These are phyloP conservation scores for Mucor lusitanicus DNA, from an alignment of 371 early-diverging fungal genomes.

Conservation along the genomic window DNA sequence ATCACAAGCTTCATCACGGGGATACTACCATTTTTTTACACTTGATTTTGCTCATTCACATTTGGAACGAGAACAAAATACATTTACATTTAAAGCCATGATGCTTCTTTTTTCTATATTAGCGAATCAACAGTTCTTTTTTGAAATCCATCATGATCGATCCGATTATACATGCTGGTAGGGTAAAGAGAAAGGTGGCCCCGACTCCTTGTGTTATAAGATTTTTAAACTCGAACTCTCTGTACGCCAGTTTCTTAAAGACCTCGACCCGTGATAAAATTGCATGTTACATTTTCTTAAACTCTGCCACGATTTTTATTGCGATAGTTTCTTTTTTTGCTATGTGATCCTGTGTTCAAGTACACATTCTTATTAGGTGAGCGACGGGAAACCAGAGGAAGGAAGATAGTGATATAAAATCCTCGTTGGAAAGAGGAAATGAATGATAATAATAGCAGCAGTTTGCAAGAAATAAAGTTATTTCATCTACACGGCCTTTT, in stretches of 20 bases:
- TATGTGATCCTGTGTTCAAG: conserved; percentile 16
- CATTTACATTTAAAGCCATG: no score
- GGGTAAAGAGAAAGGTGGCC: not conserved
- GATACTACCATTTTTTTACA: conserved; percentile 4
- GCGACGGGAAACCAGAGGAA: conserved; percentile 1
- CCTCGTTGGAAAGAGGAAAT: not conserved
- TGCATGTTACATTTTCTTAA: conserved; percentile 22
- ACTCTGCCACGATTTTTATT: conserved; percentile 20
- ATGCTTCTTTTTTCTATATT: no score
- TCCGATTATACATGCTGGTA: not conserved
- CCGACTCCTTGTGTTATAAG: conserved; percentile 20
- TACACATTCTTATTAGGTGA: conserved; percentile 1
- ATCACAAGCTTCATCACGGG: conserved; percentile 28
- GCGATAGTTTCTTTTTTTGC: conserved; percentile 14
- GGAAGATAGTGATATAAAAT: not conserved
- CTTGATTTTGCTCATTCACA: not conserved
- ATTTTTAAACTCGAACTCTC: conserved; percentile 8
- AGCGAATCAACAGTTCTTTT: no score
- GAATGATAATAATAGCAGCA: not conserved
- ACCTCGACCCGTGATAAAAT: conserved; percentile 23
- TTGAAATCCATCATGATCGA: not conserved
- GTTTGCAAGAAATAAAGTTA: not conserved
- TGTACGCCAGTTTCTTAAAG: conserved; percentile 18
- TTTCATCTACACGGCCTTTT: not conserved
- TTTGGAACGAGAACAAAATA: not conserved